Evolutionary conservation across 306 rosid genomes (phyloP).

Genomic region (Sphenostylis stenocarpa): DNA sequence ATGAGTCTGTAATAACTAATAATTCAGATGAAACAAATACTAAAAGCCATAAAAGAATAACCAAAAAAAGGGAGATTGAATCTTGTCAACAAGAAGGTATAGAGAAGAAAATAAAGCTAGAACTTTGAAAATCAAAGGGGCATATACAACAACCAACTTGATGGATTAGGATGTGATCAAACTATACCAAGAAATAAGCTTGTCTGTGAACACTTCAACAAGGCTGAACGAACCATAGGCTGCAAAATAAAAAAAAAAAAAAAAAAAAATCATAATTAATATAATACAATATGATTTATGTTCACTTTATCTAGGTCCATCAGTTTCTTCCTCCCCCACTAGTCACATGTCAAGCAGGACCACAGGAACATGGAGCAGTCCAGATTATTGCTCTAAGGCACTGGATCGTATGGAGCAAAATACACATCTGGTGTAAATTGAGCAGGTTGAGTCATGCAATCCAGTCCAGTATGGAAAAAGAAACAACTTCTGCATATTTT

Average conservation of each 20-base stretch:
- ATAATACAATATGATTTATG: slow-evolving; percentile 1
- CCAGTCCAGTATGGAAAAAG: neutral
- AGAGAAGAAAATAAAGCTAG: neutral
- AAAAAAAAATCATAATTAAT: slow-evolving; percentile 15
- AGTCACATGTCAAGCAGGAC: neutral
- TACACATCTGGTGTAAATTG: neutral
- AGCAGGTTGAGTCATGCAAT: neutral
- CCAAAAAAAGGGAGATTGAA: neutral
- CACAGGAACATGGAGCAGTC: neutral
- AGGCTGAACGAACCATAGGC: slow-evolving; percentile 95
- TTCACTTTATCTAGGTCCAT: neutral
- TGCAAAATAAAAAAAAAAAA: slow-evolving; percentile 40
- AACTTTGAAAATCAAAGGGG: neutral
- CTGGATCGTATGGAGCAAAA: neutral
- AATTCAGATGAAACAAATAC: slow-evolving; percentile 14
- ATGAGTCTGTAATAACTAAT: neutral
- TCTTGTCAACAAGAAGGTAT: neutral
- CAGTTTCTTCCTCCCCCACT: neutral
- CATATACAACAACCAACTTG: slow-evolving; percentile 20
- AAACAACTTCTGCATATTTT: neutral
- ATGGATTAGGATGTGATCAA: slow-evolving; percentile 26
- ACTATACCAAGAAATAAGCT: slow-evolving; percentile 79
- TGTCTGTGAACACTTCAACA: slow-evolving; percentile 77
- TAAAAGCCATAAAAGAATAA: slow-evolving; percentile 1
- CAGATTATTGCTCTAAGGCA: neutral